Evolutionary conservation across 73 alveolate species (phyloP).

Genomic region (Paramecium primaurelia): DNA sequence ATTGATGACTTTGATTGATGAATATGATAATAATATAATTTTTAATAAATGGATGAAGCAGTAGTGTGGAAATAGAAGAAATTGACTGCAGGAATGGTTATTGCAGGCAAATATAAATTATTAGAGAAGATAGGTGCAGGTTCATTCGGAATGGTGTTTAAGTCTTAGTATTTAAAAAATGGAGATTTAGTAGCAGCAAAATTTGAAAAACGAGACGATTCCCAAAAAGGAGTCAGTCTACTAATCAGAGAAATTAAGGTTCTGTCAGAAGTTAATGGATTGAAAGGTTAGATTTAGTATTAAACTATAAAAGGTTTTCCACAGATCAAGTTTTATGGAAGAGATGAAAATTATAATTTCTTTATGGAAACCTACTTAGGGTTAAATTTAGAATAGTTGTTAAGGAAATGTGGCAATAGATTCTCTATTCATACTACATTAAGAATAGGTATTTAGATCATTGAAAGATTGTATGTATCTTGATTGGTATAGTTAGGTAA

Average conservation of each 20-base stretch:
- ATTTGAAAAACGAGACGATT: conserved; percentile 71
- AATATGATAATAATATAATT: background rate
- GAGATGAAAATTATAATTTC: conserved; percentile 66
- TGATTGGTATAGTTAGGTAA: background rate
- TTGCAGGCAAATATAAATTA: conserved; percentile 36
- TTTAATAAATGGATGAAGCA: background rate
- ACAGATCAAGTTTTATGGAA: conserved; percentile 59
- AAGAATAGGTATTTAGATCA: conserved; percentile 65
- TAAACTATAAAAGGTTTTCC: conserved; percentile 61
- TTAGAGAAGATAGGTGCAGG: conserved; percentile 76
- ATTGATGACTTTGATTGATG: conserved; percentile 3
- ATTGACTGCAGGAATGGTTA: background rate
- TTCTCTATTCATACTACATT: conserved; percentile 60
- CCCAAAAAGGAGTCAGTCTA: conserved; percentile 64
- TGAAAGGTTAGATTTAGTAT: background rate
- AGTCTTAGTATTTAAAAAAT: conserved; percentile 67
- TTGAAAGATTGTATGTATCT: conserved; percentile 39
- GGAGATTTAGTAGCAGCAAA: conserved; percentile 73
- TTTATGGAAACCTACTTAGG: conserved; percentile 73
- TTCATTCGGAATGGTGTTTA: conserved; percentile 73
- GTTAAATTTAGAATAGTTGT: conserved; percentile 65
- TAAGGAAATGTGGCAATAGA: conserved; percentile 63
- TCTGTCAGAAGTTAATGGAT: conserved; percentile 56
- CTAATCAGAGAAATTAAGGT: conserved; percentile 68
- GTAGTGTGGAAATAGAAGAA: background rate